phyloP scores from a whole-genome alignment of 2,329 filamentous ascomycete genomes.

The Venturia carpophila region DNA sequence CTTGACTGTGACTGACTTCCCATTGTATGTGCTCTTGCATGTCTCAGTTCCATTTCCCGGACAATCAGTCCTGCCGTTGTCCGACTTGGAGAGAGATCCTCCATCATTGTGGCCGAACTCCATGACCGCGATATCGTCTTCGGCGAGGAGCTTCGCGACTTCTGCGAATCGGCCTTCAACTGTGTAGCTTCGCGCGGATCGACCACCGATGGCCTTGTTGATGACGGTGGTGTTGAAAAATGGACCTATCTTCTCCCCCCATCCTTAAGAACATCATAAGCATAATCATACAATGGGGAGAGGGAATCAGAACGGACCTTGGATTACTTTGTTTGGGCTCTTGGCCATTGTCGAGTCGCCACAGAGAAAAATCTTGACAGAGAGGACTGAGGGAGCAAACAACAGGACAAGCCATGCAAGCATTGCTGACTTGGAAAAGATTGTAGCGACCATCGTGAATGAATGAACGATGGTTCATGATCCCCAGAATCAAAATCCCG shows the following conservation, averaged over 20 bases:
- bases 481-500: no score
- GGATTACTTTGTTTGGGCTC: not conserved
- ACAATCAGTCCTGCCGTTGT: slow-evolving; percentile 57
- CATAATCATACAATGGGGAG: not conserved
- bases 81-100: slow-evolving; percentile 43
- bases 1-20: slow-evolving; percentile 47
- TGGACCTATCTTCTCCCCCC: slow-evolving; percentile 53
- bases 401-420: slow-evolving; percentile 11
- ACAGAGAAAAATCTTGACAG: slow-evolving; percentile 12
- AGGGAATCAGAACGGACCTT: not conserved
- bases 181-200: slow-evolving; percentile 58
- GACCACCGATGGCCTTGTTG: slow-evolving; percentile 59
- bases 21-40: slow-evolving; percentile 41
- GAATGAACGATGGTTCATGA: not conserved
- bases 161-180: slow-evolving; percentile 57
- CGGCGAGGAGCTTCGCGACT: slow-evolving; percentile 45
- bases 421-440: not conserved
- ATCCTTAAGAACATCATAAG: slow-evolving; percentile 38
- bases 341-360: slow-evolving; percentile 19
- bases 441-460: not conserved
- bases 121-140: slow-evolving; percentile 60
- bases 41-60: slow-evolving; percentile 44
- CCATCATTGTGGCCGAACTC: slow-evolving; percentile 70
- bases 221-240: slow-evolving; percentile 45
- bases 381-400: not conserved